Conservation (phyloP, 441 rosid species). For the Bruguiera hainesii region DNA sequence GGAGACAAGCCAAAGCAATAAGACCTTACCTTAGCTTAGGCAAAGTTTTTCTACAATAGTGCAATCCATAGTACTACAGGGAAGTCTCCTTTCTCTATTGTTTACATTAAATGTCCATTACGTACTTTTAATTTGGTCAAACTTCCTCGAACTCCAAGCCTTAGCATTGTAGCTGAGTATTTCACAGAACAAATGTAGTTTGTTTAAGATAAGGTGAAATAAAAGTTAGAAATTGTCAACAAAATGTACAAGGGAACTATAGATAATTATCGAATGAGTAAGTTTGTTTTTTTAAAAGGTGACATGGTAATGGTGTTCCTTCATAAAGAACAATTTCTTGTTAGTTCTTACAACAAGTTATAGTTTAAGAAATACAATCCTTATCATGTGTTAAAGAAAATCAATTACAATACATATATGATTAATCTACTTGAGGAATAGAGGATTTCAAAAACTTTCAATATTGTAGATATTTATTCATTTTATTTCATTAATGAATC, state of each 20-base stretch:
- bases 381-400: background rate
- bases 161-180: too few species aligned
- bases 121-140: too few species aligned
- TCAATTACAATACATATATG: background rate
- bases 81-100: background rate
- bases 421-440: background rate
- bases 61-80: background rate
- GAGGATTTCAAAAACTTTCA: background rate
- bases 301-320: background rate
- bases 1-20: background rate
- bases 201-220: background rate
- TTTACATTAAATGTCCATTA: too few species aligned
- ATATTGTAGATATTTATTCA: background rate
- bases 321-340: background rate
- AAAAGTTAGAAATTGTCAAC: background rate
- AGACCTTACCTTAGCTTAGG: background rate
- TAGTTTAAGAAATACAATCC: background rate
- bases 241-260: background rate
- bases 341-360: background rate
- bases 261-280: background rate
- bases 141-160: too few species aligned
- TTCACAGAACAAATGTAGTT: too few species aligned
- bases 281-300: background rate
- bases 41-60: background rate
- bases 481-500: background rate